Conservation (phyloP, 1,284 basidiomycete species). For the Hemileia vastatrix region DNA sequence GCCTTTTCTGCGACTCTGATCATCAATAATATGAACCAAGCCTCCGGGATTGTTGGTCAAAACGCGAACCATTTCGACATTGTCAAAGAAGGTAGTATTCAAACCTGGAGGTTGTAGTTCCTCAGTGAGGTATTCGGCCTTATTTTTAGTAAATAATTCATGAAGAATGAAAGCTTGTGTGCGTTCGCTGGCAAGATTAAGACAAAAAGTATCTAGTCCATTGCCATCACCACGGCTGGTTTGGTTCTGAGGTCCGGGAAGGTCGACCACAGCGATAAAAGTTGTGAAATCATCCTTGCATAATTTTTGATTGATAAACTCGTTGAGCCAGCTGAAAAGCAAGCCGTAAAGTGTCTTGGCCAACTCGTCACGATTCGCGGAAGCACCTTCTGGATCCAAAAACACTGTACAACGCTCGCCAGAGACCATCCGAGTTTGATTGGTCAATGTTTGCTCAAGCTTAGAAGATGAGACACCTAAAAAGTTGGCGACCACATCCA, state of each 20-base stretch:
- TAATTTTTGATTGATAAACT: constrained; percentile 86
- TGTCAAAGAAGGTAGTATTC: constrained; percentile 67
- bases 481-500: constrained; percentile 77
- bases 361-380: constrained; percentile 83
- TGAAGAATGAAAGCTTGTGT: constrained; percentile 75
- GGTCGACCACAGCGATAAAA: constrained; percentile 89
- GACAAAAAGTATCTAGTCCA: constrained; percentile 87
- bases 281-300: constrained; percentile 81
- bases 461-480: constrained; percentile 67
- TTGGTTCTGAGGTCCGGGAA: constrained; percentile 70
- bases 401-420: constrained; percentile 94
- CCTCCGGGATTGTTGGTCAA: constrained; percentile 81
- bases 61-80: constrained; percentile 76
- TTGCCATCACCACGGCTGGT: constrained; percentile 67
- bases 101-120: constrained; percentile 66
- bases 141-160: constrained; percentile 56
- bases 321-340: constrained; percentile 92
- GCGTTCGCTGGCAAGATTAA: constrained; percentile 91
- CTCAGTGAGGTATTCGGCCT: constrained; percentile 66
- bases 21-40: constrained; percentile 93
- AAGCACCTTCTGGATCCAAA: constrained; percentile 83
- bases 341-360: constrained; percentile 87
- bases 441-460: constrained; percentile 75
- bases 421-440: constrained; percentile 82
- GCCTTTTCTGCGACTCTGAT: constrained; percentile 75